Base-by-base conservation (phyloP, 2,329 filamentous ascomycete genomes). In the Claviceps quebecensis region DNA sequence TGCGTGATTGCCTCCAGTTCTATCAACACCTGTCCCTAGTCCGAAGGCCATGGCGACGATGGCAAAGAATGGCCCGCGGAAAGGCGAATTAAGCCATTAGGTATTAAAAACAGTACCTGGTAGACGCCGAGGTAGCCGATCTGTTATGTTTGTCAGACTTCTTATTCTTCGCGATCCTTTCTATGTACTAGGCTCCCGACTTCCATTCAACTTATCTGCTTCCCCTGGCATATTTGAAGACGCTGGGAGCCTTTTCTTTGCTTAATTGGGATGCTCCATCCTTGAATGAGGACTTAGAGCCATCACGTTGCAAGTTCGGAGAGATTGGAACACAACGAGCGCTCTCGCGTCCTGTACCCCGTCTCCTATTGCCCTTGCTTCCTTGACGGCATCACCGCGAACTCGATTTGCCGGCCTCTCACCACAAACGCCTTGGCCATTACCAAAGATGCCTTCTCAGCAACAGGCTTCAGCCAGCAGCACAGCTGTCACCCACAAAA, bases 1-100 rank as follows among this genome's bases (percentile, higher is more conserved):
- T 69, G 67, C 67, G 67, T 69, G 67, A 69, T 69, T 67, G 60
- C 57, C 49, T 61, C 56, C 54, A 60, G 57, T 11, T 34, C 52
- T 60, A 66, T 68, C 65, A 61, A 65, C 64, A 66, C 67, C 64
- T 65, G 58, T 6, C 11, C n/a, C 37, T 19, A 19, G 23, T 2
- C 23, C 44, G n/a, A 36, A 26, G 44, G 14, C 39, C 7, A 54
- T 50, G 48, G 48, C 48, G 29, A 49, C 39, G 29, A 40, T 29
- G 26, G 46, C 29, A 47, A 36, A 19, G 19, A 55, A 47, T 44
- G 53, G 38, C 38, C 16, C 5, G 14, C 6, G 14, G 14, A 39
- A 16, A n/a, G 16, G 38, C 16, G 38, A 8, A n/a, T 39, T 17
- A 3, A n/a, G 6, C 38, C 38, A n/a, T 16, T n/a, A n/a, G n/a